Evolutionary conservation across 495 filamentous ascomycete species (phyloP), one percentile per base, ranked within the genome.

Genomic region (Parathielavia appendiculata): DNA sequence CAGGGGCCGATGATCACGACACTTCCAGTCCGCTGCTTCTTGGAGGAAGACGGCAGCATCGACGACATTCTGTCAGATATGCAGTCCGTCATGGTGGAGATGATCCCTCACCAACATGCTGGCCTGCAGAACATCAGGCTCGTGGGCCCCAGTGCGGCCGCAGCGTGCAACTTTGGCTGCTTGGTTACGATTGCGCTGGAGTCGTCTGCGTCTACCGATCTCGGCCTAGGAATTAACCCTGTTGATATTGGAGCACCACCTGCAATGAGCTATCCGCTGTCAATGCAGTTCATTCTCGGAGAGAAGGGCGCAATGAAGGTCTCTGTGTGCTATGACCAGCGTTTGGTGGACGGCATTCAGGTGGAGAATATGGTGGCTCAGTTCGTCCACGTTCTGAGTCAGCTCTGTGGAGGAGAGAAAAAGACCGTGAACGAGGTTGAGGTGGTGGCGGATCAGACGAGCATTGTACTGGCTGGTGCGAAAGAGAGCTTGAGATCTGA

Each of bases 1-100:
- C 71, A 78, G 36, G 84, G 82, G 0, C 79, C 86, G 1, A 75
- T 85, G 51, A 84, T 89, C 52, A 80, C 86, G 4, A 88, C 86
- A 0, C 72, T 88, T 3, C 87, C 87, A 1, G 68, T 86, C 34
- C 79, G 86, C 14, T 45, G 40, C n/a, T 9, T 26, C 13, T 12
- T 56, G 22, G 41, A 22, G 4, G 23, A 14, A 0, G 4, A 35
- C 1, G 8, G 12, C 14, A 30, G 20, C 36, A 36, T 56, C 23
- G 38, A 13, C 5, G 16, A 56, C 5, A 17, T 45, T 2, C 41
- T 56, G 17, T 32, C 40, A 9, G 14, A 26, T 34, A 56, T 52
- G 53, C 52, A 56, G 16, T 19, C 44, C 52, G 65, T 6, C 40
- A 45, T 26, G 63, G 60, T 26, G 53, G 57, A 56, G 16, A 63